phyloP scores from a whole-genome alignment of 148 eudicot genomes.

The Amaranthus hypochondriacus region DNA sequence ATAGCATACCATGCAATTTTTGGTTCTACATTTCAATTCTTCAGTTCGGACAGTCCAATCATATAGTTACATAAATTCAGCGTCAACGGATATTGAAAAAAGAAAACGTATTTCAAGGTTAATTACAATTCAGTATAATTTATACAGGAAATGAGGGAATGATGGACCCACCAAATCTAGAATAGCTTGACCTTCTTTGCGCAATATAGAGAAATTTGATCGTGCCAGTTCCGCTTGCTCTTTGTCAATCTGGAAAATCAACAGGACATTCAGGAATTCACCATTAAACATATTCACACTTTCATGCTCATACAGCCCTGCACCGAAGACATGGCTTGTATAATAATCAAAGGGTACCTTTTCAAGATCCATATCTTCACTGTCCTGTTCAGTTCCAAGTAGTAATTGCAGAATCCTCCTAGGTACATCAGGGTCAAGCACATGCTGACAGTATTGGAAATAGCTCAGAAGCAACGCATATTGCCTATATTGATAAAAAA shows the following conservation, averaged over 20 bases:
- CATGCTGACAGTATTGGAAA: constrained; percentile 92
- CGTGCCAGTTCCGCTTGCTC: constrained; percentile 85
- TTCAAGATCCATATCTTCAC: constrained; percentile 73
- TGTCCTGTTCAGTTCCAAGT: constrained; percentile 59
- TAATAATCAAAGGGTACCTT: constrained; percentile 42
- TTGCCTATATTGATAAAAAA: constrained; percentile 51
- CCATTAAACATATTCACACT: not conserved
- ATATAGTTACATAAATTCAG: not conserved
- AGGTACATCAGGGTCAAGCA: constrained; percentile 92
- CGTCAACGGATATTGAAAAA: not conserved
- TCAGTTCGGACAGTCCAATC: not conserved
- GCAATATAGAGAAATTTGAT: constrained; percentile 68
- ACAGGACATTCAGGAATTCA: constrained; percentile 1
- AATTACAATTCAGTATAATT: not conserved
- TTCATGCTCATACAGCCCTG: not conserved
- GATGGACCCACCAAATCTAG: constrained; percentile 68
- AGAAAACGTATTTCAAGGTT: not conserved
- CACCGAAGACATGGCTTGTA: not conserved
- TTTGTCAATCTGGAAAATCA: constrained; percentile 61
- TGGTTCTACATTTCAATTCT: not conserved
- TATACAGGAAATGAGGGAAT: not conserved
- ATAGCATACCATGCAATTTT: not conserved
- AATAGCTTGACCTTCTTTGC: constrained; percentile 77
- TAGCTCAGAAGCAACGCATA: constrained; percentile 88
- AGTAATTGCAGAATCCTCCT: constrained; percentile 67